phyloP scores from a whole-genome alignment of 805 yeast genomes.

The Teunomyces panamensis region DNA sequence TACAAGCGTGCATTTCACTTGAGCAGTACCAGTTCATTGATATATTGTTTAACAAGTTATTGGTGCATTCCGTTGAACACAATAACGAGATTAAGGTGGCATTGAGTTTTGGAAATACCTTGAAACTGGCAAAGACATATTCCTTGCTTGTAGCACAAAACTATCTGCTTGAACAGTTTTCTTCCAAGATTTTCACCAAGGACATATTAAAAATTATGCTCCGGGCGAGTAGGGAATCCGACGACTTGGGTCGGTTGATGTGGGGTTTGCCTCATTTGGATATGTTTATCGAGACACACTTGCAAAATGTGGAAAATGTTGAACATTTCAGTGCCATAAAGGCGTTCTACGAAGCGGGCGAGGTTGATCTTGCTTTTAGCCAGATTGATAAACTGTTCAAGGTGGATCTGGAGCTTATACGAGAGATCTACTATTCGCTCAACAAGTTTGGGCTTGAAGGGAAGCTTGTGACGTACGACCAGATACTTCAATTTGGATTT shows the following conservation, averaged over 20 bases:
- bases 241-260: constrained; percentile 31
- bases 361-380: constrained; percentile 1
- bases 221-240: constrained; percentile 20
- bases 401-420: constrained; percentile 17
- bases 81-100: constrained; percentile 4
- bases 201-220: constrained; percentile 21
- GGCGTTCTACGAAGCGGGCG: constrained; percentile 2
- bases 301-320: background rate
- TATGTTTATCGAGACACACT: constrained; percentile 11
- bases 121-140: constrained; percentile 4
- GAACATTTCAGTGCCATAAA: constrained; percentile 9
- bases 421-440: constrained; percentile 18
- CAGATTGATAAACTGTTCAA: background rate
- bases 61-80: constrained; percentile 21
- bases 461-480: constrained; percentile 20
- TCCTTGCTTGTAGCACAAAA: constrained; percentile 12
- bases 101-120: constrained; percentile 6
- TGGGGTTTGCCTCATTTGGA: constrained; percentile 38
- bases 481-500: constrained; percentile 14
- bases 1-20: constrained; percentile 27
- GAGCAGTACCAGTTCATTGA: constrained; percentile 29
- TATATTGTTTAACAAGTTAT: constrained; percentile 28
- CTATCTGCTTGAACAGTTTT: constrained; percentile 11
- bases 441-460: constrained; percentile 27
- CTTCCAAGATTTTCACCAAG: constrained; percentile 18